Base-by-base conservation (phyloP, 2,329 filamentous ascomycete species). In the Helotiales sp. region DNA sequence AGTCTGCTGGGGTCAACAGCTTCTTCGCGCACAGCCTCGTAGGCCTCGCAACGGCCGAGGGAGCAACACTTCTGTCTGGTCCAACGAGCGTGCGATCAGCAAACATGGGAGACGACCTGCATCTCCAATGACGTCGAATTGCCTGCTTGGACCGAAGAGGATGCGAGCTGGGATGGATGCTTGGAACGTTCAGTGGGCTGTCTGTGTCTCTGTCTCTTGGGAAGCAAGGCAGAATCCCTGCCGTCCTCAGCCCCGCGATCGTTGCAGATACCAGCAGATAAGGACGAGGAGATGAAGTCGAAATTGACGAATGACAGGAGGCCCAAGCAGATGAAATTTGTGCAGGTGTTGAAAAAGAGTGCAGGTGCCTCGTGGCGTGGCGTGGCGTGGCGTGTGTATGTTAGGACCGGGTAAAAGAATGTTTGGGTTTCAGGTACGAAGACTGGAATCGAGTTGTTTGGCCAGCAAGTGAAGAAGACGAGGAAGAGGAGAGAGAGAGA, bases 111-210 rank as follows among this genome's bases (percentile, higher is more conserved):
- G 63, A 67, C 50, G 63, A 61, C 64, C 71, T 67, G 67, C 67
- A 73, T 73, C 69, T 71, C 68, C 66, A 71, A 64, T 73, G 71
- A 73, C 70, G 71, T 72, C 52, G 54, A 37, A 49, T 47, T 28
- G 45, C 32, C 32, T 47, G 17, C 22, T 47, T 37, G 32, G 52
- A 43, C 34, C 50, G 34, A 37, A 50, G 57, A 43, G 10, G n/a
- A n/a, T 24, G 24, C 22, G 34, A 13, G 34, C 34, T 45, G 37
- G 37, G n/a, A 28, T 28, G 55, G 55, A 43, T 45, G 20, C 22
- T 28, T 59, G 40, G 58, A 61, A 6, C 17, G 26, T 22, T 20
- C 17, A 24, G 22, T 24, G 43, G 58, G n/a, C 26, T 43, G 58
- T 47, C 17, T 22, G 34, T 40, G 34, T 43, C 40, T 43, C 40